Conservation (phyloP, 192 early-diverging fungal genomes). For the Gorgonomyces haynaldii region DNA sequence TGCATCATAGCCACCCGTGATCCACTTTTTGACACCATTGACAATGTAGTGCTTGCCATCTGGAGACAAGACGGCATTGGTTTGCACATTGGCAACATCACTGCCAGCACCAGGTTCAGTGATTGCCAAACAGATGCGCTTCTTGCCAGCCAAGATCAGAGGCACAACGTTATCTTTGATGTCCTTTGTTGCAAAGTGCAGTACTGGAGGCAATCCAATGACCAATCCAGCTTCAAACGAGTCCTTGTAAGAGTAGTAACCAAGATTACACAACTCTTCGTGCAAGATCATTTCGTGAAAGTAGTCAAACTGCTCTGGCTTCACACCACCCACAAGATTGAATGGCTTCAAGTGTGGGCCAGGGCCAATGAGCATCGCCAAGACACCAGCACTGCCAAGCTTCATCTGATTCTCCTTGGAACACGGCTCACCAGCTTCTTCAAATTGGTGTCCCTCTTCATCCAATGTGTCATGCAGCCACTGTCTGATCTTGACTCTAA, state of each 20-base stretch:
- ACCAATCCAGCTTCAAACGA: conserved; percentile 20
- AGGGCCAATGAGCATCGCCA: conserved; percentile 5
- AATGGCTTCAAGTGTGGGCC: conserved; percentile 9
- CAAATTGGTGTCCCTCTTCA: not conserved
- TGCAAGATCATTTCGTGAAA: conserved; percentile 15
- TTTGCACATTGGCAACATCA: conserved; percentile 31
- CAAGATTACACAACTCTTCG: conserved; percentile 8
- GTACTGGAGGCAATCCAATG: conserved; percentile 61
- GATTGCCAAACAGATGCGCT: conserved; percentile 43
- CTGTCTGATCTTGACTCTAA: not conserved
- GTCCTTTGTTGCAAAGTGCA: conserved; percentile 50
- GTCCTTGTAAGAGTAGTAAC: conserved; percentile 21
- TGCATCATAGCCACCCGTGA: conserved; percentile 29
- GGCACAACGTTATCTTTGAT: conserved; percentile 31
- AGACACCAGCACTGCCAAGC: conserved; percentile 4
- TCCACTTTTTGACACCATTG: conserved; percentile 49
- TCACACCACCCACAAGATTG: conserved; percentile 8
- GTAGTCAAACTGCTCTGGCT: conserved; percentile 12
- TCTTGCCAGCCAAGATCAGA: conserved; percentile 30
- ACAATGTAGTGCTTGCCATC: conserved; percentile 42
- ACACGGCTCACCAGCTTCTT: conserved; percentile 1
- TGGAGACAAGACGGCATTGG: conserved; percentile 28
- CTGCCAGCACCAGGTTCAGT: conserved; percentile 28
- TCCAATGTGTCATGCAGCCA: conserved; percentile 1
- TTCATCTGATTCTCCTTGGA: conserved; percentile 3